A percentile compares a stretch with the other conserved stretches of the same genome.
Conservation (phyloP, 768 basidiomycete species). For the Xerocomus brunneocitrinus region DNA sequence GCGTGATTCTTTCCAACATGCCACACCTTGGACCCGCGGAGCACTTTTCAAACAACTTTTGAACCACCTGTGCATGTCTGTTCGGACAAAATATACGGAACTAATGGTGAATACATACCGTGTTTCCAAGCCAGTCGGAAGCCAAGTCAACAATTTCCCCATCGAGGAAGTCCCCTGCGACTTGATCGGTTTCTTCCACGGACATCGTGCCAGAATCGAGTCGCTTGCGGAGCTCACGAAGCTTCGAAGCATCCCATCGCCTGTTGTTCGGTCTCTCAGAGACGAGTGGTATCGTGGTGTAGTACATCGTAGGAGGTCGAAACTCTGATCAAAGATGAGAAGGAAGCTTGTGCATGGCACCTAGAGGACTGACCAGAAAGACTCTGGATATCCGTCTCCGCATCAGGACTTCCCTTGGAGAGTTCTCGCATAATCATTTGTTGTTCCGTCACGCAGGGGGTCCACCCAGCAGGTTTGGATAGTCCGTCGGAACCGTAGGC, state of each 20-base stretch:
- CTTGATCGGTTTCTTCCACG: slow-evolving; percentile 83
- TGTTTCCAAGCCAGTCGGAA: slow-evolving; percentile 98
- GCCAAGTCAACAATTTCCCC: slow-evolving; percentile 93
- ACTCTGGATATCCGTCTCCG: slow-evolving; percentile 79
- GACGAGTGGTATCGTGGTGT: slow-evolving; percentile 89
- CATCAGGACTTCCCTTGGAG: slow-evolving; percentile 67
- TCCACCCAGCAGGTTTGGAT: slow-evolving; percentile 61
- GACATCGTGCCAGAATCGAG: slow-evolving; percentile 87
- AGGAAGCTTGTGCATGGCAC: background rate
- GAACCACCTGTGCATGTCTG: slow-evolving; percentile 65
- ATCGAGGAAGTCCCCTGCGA: slow-evolving; percentile 87
- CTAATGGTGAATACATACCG: slow-evolving; percentile 33
- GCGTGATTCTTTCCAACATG: slow-evolving; percentile 91
- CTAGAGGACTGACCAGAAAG: slow-evolving; percentile 64
- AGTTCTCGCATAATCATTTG: slow-evolving; percentile 97
- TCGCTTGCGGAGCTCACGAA: slow-evolving; percentile 91
- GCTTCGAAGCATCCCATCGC: slow-evolving; percentile 88
- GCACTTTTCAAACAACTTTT: slow-evolving; percentile 93
- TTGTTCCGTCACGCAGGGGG: slow-evolving; percentile 80
- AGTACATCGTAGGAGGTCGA: slow-evolving; percentile 92
- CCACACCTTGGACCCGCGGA: slow-evolving; percentile 71
- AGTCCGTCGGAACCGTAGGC: slow-evolving; percentile 51
- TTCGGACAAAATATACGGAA: slow-evolving; percentile 1
- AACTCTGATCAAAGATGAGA: slow-evolving; percentile 53
- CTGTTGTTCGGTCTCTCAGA: slow-evolving; percentile 81